Evolutionary conservation across 768 basidiomycete genomes (phyloP), one percentile per base, ranked within the genome.

Genomic region (Rhodotorula toruloides): DNA sequence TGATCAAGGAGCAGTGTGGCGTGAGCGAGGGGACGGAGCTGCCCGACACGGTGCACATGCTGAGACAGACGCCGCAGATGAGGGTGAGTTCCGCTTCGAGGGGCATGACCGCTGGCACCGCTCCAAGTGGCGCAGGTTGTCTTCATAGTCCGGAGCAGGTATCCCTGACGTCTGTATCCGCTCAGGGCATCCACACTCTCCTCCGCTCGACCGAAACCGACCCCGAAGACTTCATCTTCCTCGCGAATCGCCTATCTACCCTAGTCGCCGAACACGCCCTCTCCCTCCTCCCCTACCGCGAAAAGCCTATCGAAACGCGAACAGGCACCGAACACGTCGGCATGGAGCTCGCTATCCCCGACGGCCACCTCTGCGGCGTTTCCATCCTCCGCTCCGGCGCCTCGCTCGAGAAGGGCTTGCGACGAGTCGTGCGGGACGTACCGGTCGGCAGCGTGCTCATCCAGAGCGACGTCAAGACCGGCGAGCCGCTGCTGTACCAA

Each of bases 211-310:
- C 72, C 80, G 79, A 79, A n/a, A 87, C 89, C 1, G 79, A 79
- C 19, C 81, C 86, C 25, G 88, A 89, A 72, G 91, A 97, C 74
- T 98, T 97, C 74, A 86, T 97, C 44, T 94, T 96, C 80, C 91
- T 91, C 75, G 84, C 85, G 0, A 91, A 96, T 76, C 83, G 94
- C 25, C 79, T 98, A 3, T 84, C 93, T 0, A 91, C 90, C 0
- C 77, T 90, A 27, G 78, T 98, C 31, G 84, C 89, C 9, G 94
- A 98, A 77, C 83, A 85, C 75, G 90, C 91, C 1, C 80, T 93
- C 74, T 86, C 87, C 48, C 81, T 85, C 64, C 81, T 98, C n/a
- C 91, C 91, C 3, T 89, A 86, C 77, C 75, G 78, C n/a, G 55
- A 73, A 8, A 75, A 76, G 37, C 74, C 80, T 4, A 84, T 83